Percentiles rank a stretch among this genome's conserved stretches.
Conservation (phyloP, 345 rosid species). For the Luvunga scandens region DNA sequence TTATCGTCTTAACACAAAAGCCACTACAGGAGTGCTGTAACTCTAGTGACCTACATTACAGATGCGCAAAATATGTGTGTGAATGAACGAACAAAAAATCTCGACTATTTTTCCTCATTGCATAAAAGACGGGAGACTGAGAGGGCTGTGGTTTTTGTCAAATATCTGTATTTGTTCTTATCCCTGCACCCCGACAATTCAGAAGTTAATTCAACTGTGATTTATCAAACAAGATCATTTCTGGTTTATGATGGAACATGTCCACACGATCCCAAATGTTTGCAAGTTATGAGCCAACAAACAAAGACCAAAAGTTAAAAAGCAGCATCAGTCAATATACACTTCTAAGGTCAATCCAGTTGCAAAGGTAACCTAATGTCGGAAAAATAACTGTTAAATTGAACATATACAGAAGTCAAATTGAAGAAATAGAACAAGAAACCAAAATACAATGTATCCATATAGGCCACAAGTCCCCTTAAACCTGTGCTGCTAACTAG, state of each 20-base stretch:
- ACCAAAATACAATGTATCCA: background rate
- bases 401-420: background rate
- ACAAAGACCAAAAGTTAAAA: background rate
- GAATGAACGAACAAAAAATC: background rate
- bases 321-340: background rate
- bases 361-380: background rate
- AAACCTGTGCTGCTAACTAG: constrained; percentile 1
- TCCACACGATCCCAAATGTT: background rate
- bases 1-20: no score
- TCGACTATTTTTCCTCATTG: no score
- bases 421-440: background rate
- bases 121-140: background rate
- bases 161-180: no score
- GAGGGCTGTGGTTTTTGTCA: background rate
- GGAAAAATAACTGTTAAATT: background rate
- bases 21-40: no score
- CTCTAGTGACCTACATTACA: background rate
- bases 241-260: background rate
- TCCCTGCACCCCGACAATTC: no score
- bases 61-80: background rate
- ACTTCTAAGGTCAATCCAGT: background rate
- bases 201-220: background rate
- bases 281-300: background rate
- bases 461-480: background rate
- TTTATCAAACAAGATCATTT: background rate